Evolutionary conservation across 2,329 filamentous ascomycete species (phyloP), one percentile per base, ranked within the genome.

Genomic region (Fusarium avenaceum): DNA sequence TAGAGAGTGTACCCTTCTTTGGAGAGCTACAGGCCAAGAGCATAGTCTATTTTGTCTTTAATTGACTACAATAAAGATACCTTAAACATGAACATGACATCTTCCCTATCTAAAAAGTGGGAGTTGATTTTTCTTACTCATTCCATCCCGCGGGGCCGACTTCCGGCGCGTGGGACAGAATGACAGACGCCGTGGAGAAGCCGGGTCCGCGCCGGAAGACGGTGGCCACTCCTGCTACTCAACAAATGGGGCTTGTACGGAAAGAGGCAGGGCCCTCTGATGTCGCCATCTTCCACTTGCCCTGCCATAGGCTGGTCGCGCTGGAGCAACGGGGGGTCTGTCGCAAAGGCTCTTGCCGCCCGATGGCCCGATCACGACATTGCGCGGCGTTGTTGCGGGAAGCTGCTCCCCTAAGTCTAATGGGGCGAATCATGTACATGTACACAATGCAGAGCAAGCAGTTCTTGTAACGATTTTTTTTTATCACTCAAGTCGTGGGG

Each of bases 281-380:
- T 73, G 72, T 64, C 70, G 72, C 66, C 66, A 74, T 74, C 48
- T 53, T 24, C 15, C 38, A 24, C 42, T 26, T 22, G 33, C 13
- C 7, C 43, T 61, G 26, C 57, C 39, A 70, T 70, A 70, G 67
- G 67, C 52, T 65, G 49, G n/a, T 8, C 6, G 39, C 38, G 32
- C 32, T 57, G 56, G 61, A 39, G 51, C 33, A 38, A 45, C 22
- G 63, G 49, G 58, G 65, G 67, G 58, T 59, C 58, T 63, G 57
- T 51, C 45, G 52, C 56, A 66, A 50, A 48, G 24, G 33, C 55
- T 66, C 45, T 57, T 63, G 51, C 63, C 63, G 65, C 52, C 65
- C 65, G 65, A 69, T 69, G 65, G 44, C 57, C 65, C 65, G 65
- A 69, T 69, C 65, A 68, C 65, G 65, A 68, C 65, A 68, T 68